A percentile compares a stretch with the other conserved stretches of the same genome.
phyloP scores from a whole-genome alignment of 2,329 filamentous ascomycete genomes.

The Hypocrella siamensis region DNA sequence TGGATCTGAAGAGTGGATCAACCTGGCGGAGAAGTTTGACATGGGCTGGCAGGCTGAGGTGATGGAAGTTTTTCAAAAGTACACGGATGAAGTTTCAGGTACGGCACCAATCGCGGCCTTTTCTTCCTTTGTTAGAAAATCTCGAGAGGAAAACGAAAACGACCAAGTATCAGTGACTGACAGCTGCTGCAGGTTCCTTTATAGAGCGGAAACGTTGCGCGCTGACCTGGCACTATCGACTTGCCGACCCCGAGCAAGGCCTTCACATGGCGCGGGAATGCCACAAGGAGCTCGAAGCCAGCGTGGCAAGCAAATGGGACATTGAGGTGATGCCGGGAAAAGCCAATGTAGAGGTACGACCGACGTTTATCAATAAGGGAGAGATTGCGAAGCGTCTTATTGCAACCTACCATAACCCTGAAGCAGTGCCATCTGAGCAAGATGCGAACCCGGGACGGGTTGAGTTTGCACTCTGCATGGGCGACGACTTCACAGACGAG shows the following conservation, averaged over 20 bases:
- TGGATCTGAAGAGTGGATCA: constrained; percentile 64
- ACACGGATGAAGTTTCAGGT: constrained; percentile 76
- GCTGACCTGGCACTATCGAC: constrained; percentile 92
- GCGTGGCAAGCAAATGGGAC: constrained; percentile 65
- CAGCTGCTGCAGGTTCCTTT: constrained; percentile 49
- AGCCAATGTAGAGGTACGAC: constrained; percentile 92
- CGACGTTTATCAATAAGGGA: constrained; percentile 94
- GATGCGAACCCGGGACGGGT: constrained; percentile 34
- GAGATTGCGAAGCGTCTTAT: constrained; percentile 82
- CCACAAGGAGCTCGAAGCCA: constrained; percentile 63
- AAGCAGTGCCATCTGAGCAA: constrained; percentile 27
- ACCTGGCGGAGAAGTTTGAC: constrained; percentile 70
- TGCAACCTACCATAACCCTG: constrained; percentile 45
- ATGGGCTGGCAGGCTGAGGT: constrained; percentile 91
- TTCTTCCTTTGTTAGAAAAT: not conserved
- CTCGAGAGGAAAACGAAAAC: too few species aligned
- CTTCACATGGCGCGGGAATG: constrained; percentile 66
- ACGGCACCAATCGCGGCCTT: constrained; percentile 13
- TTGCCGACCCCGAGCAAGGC: constrained; percentile 75
- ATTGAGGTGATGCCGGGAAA: constrained; percentile 96
- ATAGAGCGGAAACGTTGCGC: constrained; percentile 91
- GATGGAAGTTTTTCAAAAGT: constrained; percentile 69
- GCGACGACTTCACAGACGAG: constrained; percentile 96
- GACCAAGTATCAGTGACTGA: too few species aligned
- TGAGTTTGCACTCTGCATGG: constrained; percentile 80